A percentile compares a stretch with the other conserved stretches of the same genome.
phyloP scores from a whole-genome alignment of 345 rosid species.

The Gossypium longicalyx region DNA sequence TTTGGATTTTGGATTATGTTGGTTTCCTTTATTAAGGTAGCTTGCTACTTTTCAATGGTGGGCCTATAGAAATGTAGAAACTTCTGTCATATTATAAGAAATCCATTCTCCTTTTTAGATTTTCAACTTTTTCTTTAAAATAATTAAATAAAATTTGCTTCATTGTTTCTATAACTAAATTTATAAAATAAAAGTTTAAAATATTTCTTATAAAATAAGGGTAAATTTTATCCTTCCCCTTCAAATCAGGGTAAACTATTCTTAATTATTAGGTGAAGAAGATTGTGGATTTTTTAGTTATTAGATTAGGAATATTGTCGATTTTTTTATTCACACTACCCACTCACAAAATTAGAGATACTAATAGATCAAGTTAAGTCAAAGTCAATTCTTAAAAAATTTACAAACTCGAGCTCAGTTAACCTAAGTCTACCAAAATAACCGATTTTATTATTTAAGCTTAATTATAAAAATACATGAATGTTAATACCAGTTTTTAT shows the following conservation, averaged over 20 bases:
- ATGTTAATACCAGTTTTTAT: too few relatives aligned
- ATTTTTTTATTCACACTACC: too few relatives aligned
- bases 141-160: too few relatives aligned
- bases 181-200: neutral
- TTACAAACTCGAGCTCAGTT: too few relatives aligned
- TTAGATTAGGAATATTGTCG: too few relatives aligned
- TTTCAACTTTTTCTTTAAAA: neutral
- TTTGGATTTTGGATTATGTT: slow-evolving; percentile 12
- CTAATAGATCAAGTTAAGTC: too few relatives aligned
- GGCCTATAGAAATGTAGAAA: neutral
- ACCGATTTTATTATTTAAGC: too few relatives aligned
- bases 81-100: slow-evolving; percentile 8
- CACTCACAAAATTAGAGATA: neutral
- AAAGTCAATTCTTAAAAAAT: too few relatives aligned
- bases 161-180: neutral
- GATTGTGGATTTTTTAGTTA: too few relatives aligned
- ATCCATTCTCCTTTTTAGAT: neutral
- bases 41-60: slow-evolving; percentile 13
- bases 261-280: neutral
- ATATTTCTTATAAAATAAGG: neutral
- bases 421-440: too few relatives aligned
- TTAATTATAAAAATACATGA: too few relatives aligned
- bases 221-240: neutral
- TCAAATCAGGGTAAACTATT: neutral
- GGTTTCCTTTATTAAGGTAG: slow-evolving; percentile 2